phyloP scores from a whole-genome alignment of 345 rosid species.

The Citrus hindsii region DNA sequence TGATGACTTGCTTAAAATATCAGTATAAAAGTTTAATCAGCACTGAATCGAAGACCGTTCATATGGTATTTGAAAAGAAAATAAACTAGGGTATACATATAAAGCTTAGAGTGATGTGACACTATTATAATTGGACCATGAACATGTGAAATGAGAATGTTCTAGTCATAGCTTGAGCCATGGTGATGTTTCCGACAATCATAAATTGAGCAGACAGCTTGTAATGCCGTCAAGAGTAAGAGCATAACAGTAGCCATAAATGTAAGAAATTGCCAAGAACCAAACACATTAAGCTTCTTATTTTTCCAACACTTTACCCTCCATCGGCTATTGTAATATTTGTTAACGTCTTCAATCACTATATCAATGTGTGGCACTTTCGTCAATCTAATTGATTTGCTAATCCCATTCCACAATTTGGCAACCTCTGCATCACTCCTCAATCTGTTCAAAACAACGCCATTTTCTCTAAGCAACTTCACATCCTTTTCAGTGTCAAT shows the following conservation, averaged over 20 bases:
- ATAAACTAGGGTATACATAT: too few relatives aligned
- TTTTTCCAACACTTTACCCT: slow-evolving; percentile 43
- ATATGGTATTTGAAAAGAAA: too few relatives aligned
- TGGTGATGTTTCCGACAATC: neutral
- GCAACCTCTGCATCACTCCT: slow-evolving; percentile 64
- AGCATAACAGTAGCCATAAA: slow-evolving; percentile 45
- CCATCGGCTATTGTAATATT: slow-evolving; percentile 50
- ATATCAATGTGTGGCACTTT: slow-evolving; percentile 58
- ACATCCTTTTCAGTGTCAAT: slow-evolving; percentile 61
- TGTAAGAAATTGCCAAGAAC: slow-evolving; percentile 65
- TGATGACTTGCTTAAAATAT: too few relatives aligned
- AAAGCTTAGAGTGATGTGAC: too few relatives aligned
- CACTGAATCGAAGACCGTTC: too few relatives aligned
- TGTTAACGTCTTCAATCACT: slow-evolving; percentile 69
- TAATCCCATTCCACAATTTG: slow-evolving; percentile 79
- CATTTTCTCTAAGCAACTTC: slow-evolving; percentile 57
- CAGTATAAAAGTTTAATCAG: too few relatives aligned
- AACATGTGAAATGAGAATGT: too few relatives aligned
- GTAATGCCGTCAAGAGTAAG: slow-evolving; percentile 43
- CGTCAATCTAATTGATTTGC: slow-evolving; percentile 52
- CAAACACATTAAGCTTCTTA: slow-evolving; percentile 40
- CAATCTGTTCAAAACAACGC: slow-evolving; percentile 22
- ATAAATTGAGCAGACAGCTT: slow-evolving; percentile 44
- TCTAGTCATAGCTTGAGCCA: neutral
- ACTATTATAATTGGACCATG: too few relatives aligned